Evolutionary conservation across 805 yeast species (phyloP), one percentile per base, ranked within the genome.

Genomic region (Jamesozyma piceae): DNA sequence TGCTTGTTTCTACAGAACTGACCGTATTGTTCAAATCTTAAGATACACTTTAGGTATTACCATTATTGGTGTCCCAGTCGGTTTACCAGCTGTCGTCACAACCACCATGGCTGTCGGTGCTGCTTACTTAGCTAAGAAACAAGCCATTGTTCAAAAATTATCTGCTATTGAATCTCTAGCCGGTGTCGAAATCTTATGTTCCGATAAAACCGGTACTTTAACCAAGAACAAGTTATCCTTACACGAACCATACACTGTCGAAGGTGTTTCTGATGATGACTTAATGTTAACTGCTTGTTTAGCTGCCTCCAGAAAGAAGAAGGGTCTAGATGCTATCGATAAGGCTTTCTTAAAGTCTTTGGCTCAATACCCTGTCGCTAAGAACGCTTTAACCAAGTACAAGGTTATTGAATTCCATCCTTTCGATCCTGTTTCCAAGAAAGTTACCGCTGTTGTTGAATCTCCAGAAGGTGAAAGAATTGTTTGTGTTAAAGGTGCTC

Each of bases 81-180:
- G 96, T 83, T 80, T 88, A 67, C 96, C 96, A 69, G 95, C 95
- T 67, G 96, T 88, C 64, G 95, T 87, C 57, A 88, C 96, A 75
- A 88, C 95, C 62, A 88, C 96, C 68, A 87, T 88, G 96, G 97
- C 97, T 69, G 97, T 89, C 71, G 97, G 97, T 80, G 97, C 96
- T 68, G 95, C 96, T 65, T 86, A 88, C 82, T 75, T 88, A 65
- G 96, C 96, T 62, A 85, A 87, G 79, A 88, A 87, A 73, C 86
- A 86, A 73, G 96, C 96, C 58, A 88, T 88, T 76, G 97, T 88
- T 61, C 96, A 88, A 73, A 88, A 88, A 68, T 77, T 88, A 63
- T 84, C 95, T 68, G 96, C 96, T 55, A 88, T 88, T 73, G 97
- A 88, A 74, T 88, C 95, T 51, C 75, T 88, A 58, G 97, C 95